Percentiles rank a stretch among this genome's conserved stretches.
Evolutionary conservation across 345 rosid genomes (phyloP).

Genomic region (Chamaenerion angustifolium): DNA sequence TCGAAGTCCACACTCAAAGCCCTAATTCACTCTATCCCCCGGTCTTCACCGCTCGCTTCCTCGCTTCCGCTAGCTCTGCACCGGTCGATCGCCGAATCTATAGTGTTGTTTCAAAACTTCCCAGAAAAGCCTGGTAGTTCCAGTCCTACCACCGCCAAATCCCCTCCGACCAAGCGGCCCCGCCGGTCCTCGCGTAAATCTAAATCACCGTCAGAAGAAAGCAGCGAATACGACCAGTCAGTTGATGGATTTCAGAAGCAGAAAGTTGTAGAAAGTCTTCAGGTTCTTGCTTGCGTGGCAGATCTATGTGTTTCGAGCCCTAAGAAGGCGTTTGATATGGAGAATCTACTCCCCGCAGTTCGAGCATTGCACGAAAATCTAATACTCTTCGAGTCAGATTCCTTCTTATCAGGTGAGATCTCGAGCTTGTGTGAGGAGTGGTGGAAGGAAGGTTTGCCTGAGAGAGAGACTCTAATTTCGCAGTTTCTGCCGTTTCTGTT

Average conservation of each 20-base stretch:
- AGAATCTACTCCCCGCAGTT: conserved; percentile 42
- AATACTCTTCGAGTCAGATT: conserved; percentile 56
- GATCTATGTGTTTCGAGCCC: conserved; percentile 42
- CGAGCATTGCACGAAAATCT: conserved; percentile 55
- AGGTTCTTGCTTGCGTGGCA: conserved; percentile 25
- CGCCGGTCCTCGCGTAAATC: conserved; percentile 11
- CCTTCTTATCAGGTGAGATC: conserved; percentile 42
- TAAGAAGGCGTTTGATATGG: conserved; percentile 24
- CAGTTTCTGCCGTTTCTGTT: conserved; percentile 68
- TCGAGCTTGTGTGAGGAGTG: conserved; percentile 60
- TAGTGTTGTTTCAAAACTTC: conserved; percentile 21
- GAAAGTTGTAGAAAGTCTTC: conserved; percentile 28
- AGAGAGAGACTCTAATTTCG: conserved; percentile 50
- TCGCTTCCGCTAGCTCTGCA: conserved; percentile 45
- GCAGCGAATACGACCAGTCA: conserved; percentile 1
- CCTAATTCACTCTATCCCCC: conserved; percentile 36
- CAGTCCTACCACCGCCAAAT: conserved; percentile 32
- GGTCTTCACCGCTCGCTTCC: conserved; percentile 39
- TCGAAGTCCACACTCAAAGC: conserved; percentile 53
- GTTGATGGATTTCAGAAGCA: conserved; percentile 11
- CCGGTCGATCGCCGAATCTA: conserved; percentile 26
- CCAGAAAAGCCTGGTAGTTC: conserved; percentile 27
- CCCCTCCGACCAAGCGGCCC: conserved; percentile 13
- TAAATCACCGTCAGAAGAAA: not conserved
- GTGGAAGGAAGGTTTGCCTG: conserved; percentile 59